Evolutionary conservation across 768 basidiomycete genomes (phyloP), one percentile per base, ranked within the genome.

Genomic region (Podaxis sp.): DNA sequence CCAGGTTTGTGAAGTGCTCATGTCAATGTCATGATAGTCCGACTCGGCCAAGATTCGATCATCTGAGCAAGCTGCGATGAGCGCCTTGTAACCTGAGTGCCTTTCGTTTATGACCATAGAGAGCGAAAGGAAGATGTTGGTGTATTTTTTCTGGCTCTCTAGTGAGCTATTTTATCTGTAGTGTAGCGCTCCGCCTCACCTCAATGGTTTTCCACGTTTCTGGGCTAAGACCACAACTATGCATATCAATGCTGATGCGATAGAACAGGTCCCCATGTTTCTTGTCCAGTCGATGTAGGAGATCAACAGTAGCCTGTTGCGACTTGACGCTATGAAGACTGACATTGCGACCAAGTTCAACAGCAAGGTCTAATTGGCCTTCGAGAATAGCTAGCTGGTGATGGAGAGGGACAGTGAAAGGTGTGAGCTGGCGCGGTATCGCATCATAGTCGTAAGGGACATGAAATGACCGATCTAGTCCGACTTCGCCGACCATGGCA

Each of bases 401-500:
- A 27, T 82, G 78, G 58, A 96, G 74, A 4, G 91, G 90, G 24
- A 91, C 85, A 47, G 82, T 81, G 76, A 98, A 96, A 2, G 87
- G 85, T 3, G 94, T 90, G 38, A 95, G 75, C 55, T 79, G 73
- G 49, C 85, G 85, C 2, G 80, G 77, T 13, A 73, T 76, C 13
- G 80, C 77, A 15, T 75, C 75, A 25, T 80, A 83, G 57, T 85
- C 77, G 64, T 81, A 80, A 0, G 93, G 89, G 24, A 96, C 79
- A 29, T 91, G 87, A 67, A 90, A 91, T 15, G 80, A 78, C 25
- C 90, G 85, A 74, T 99, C 96, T 40, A 99, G 74, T 2, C 96
- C 96, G 5, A 98, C 89, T 75, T 99, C 96, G 43, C 96, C 96
- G 1, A 99, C 77, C 86, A 97, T 90, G 11, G 93, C 88, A 43